These are phyloP conservation scores for Aspergillus sp. DNA, from an alignment of 2,329 filamentous ascomycete species.

Conservation along the genomic window DNA sequence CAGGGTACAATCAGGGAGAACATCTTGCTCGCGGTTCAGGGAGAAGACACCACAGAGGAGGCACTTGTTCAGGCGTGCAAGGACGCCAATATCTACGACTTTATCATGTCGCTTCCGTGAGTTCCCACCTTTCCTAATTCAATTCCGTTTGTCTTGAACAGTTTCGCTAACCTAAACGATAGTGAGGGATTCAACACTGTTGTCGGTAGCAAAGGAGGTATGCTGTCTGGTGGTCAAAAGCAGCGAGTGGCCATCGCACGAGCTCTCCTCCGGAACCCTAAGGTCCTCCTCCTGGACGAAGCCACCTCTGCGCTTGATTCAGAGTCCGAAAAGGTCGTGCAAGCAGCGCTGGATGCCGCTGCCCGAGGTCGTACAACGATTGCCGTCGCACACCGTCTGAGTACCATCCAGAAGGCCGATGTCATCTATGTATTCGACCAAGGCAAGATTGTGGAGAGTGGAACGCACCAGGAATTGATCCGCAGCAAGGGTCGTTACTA, in stretches of 20 bases:
- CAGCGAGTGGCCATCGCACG: slow-evolving; percentile 92
- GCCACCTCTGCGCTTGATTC: slow-evolving; percentile 55
- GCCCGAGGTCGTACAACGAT: slow-evolving; percentile 85
- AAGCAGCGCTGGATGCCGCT: slow-evolving; percentile 72
- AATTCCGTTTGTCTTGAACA: background rate
- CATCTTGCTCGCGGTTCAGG: slow-evolving; percentile 71
- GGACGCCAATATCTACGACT: slow-evolving; percentile 89
- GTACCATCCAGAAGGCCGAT: slow-evolving; percentile 91
- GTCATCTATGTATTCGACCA: slow-evolving; percentile 96
- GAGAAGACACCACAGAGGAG: slow-evolving; percentile 65
- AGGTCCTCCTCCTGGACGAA: slow-evolving; percentile 78
- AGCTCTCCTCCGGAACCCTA: slow-evolving; percentile 84
- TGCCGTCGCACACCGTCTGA: slow-evolving; percentile 85
- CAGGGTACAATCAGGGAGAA: slow-evolving; percentile 90
- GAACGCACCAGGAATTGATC: slow-evolving; percentile 72
- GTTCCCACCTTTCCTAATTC: slow-evolving; percentile 16
- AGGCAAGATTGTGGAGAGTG: slow-evolving; percentile 78
- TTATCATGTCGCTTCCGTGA: slow-evolving; percentile 74
- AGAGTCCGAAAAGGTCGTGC: slow-evolving; percentile 51
- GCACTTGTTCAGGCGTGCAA: slow-evolving; percentile 73
- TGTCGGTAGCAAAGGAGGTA: slow-evolving; percentile 79
- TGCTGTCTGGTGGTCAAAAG: slow-evolving; percentile 88
- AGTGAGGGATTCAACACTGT: slow-evolving; percentile 76
- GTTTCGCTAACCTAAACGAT: slow-evolving; percentile 10
- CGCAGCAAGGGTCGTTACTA: slow-evolving; percentile 66